Conservation (phyloP, 257 asterid genomes). For the Solanum chmielewskii region DNA sequence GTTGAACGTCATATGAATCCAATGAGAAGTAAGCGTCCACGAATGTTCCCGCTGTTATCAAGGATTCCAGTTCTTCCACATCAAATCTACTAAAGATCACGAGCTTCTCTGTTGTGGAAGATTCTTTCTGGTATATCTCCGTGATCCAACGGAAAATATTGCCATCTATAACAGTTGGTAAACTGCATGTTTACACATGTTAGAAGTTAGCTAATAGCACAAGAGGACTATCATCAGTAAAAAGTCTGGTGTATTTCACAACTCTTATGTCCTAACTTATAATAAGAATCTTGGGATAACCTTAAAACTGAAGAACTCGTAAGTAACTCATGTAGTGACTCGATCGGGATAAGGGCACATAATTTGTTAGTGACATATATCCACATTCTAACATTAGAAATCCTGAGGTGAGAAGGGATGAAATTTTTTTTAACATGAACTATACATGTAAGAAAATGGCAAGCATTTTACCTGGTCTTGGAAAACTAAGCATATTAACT, state of each 20-base stretch:
- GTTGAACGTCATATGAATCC: conserved; percentile 65
- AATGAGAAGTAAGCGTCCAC: conserved; percentile 74
- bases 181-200: conserved; percentile 30
- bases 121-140: conserved; percentile 60
- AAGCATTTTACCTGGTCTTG: not conserved
- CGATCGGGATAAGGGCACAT: not conserved
- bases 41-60: conserved; percentile 41
- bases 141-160: conserved; percentile 39
- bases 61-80: conserved; percentile 34
- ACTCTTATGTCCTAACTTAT: not conserved
- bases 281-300: not conserved
- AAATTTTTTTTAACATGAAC: not conserved
- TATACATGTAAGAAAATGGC: not conserved
- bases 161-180: conserved; percentile 54
- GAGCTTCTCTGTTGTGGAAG: conserved; percentile 39
- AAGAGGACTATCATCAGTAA: not conserved
- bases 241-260: not conserved
- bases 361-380: not conserved
- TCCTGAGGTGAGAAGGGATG: not conserved
- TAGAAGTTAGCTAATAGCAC: not conserved
- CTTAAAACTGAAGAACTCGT: not conserved
- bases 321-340: not conserved
- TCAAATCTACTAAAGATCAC: conserved; percentile 41
- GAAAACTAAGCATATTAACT: not conserved
- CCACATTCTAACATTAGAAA: not conserved